A percentile compares a stretch with the other conserved stretches of the same genome.
Conservation (phyloP, 495 filamentous ascomycete species). For the Platismatia glauca region DNA sequence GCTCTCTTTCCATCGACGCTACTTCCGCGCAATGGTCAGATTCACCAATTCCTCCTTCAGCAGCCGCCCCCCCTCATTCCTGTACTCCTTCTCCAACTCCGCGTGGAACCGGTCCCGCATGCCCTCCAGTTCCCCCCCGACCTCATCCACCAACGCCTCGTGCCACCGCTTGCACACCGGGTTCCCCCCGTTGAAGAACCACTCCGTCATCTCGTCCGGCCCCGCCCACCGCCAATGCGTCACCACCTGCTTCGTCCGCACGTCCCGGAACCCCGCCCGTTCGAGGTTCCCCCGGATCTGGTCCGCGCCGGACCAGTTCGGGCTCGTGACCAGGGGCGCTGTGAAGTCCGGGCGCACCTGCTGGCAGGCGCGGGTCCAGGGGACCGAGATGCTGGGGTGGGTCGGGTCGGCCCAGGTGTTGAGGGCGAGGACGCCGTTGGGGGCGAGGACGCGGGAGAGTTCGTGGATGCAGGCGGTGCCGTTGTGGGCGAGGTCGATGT, state of each 20-base stretch:
- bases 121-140: slow-evolving; percentile 5
- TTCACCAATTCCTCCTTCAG: slow-evolving; percentile 14
- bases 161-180: slow-evolving; percentile 13
- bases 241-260: slow-evolving; percentile 13
- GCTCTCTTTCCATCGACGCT: background rate
- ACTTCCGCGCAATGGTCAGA: slow-evolving; percentile 13
- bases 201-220: slow-evolving; percentile 14
- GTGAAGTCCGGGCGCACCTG: slow-evolving; percentile 4
- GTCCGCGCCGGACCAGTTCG: background rate
- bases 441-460: slow-evolving; percentile 10
- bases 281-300: slow-evolving; percentile 8
- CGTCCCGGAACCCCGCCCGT: slow-evolving; percentile 10
- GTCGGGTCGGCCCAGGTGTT: slow-evolving; percentile 13
- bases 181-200: slow-evolving; percentile 11
- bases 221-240: slow-evolving; percentile 13
- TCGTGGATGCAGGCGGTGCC: slow-evolving; percentile 9
- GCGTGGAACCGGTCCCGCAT: slow-evolving; percentile 7
- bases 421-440: slow-evolving; percentile 2
- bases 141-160: slow-evolving; percentile 10
- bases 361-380: slow-evolving; percentile 7
- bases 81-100: slow-evolving; percentile 12
- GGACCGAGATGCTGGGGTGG: slow-evolving; percentile 12
- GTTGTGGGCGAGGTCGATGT: slow-evolving; percentile 52
- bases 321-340: slow-evolving; percentile 9
- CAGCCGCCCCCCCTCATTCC: slow-evolving; percentile 5